These are phyloP conservation scores for Leishmania lainsoni DNA, from an alignment of 208 protist genomes.

Conservation along the genomic window DNA sequence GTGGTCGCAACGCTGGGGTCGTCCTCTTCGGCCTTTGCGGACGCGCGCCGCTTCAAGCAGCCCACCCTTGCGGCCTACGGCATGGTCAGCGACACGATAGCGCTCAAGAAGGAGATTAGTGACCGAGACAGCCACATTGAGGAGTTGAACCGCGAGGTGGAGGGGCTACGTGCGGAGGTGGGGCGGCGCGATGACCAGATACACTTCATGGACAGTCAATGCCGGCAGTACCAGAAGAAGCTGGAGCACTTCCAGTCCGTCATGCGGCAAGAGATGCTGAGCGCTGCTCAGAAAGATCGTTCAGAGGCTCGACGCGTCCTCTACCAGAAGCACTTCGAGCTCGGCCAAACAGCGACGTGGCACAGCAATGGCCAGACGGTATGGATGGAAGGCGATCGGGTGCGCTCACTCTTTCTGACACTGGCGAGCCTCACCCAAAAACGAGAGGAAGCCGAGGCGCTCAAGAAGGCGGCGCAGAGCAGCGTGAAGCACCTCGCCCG, in stretches of 20 bases:
- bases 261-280: constrained; percentile 61
- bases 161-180: constrained; percentile 30
- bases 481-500: constrained; percentile 53
- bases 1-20: background rate
- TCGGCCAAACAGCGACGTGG: constrained; percentile 70
- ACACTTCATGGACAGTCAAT: constrained; percentile 27
- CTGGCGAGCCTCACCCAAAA: constrained; percentile 39
- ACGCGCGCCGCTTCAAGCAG: constrained; percentile 56
- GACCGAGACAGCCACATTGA: constrained; percentile 59
- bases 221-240: constrained; percentile 23
- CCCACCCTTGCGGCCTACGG: constrained; percentile 62
- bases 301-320: constrained; percentile 62
- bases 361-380: constrained; percentile 57
- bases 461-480: constrained; percentile 59
- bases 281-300: constrained; percentile 39
- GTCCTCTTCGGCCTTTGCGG: constrained; percentile 6
- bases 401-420: constrained; percentile 51
- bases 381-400: constrained; percentile 72
- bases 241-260: constrained; percentile 51
- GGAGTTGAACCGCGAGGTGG: constrained; percentile 39
- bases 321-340: constrained; percentile 71
- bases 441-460: constrained; percentile 33
- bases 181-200: constrained; percentile 38
- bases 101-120: constrained; percentile 59
- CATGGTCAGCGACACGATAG: constrained; percentile 52